Conservation (phyloP, 1,284 basidiomycete species). For the Apiotrichum laibachii region DNA sequence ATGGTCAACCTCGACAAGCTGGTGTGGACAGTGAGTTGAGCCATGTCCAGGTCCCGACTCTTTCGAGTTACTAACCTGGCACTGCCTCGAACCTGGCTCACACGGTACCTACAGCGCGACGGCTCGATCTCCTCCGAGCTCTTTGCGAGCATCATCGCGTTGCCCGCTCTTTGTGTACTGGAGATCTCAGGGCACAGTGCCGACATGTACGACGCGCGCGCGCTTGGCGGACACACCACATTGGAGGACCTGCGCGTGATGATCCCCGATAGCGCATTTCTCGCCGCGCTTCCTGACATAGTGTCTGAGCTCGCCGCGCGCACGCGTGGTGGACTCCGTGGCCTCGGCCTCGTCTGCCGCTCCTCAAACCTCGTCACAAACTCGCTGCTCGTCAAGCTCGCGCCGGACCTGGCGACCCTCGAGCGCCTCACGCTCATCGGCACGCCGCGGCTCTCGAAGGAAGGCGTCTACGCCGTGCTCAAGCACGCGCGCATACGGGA, state of each 20-base stretch:
- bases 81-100: too few relatives aligned
- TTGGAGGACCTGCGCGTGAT: slow-evolving; percentile 46
- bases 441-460: slow-evolving; percentile 34
- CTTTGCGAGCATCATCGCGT: slow-evolving; percentile 31
- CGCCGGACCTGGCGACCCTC: slow-evolving; percentile 31
- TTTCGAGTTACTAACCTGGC: too few relatives aligned
- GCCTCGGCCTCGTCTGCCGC: slow-evolving; percentile 41
- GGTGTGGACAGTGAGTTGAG: slow-evolving; percentile 48
- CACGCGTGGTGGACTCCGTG: slow-evolving; percentile 30
- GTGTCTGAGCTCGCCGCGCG: slow-evolving; percentile 24
- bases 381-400: slow-evolving; percentile 28
- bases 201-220: slow-evolving; percentile 33
- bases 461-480: slow-evolving; percentile 36
- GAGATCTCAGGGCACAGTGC: slow-evolving; percentile 48
- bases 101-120: slow-evolving; percentile 36
- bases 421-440: slow-evolving; percentile 43
- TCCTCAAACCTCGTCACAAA: slow-evolving; percentile 39
- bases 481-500: slow-evolving; percentile 33
- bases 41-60: too few relatives aligned
- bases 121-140: slow-evolving; percentile 37
- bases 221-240: slow-evolving; percentile 13
- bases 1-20: slow-evolving; percentile 43
- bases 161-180: slow-evolving; percentile 30
- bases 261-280: slow-evolving; percentile 43
- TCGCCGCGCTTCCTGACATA: slow-evolving; percentile 27